Base-by-base conservation (phyloP, 371 early-diverging fungal genomes). In the Syncephalastrum monosporum region DNA sequence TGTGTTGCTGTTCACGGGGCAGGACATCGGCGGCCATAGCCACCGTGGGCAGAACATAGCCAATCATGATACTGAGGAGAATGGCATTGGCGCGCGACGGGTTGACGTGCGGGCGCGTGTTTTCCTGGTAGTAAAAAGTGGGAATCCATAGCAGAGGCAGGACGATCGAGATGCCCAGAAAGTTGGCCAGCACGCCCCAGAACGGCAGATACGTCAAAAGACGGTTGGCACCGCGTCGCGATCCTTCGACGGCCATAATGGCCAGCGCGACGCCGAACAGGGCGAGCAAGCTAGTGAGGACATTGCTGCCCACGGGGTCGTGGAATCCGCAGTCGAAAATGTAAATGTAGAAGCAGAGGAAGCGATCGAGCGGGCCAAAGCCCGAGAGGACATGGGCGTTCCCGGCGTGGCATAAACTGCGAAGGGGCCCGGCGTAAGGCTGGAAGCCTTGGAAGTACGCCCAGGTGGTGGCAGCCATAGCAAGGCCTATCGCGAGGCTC, bases 31-130 rank as follows among this genome's bases (percentile, higher is more conserved):
- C 38, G 5, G 38, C 38, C 56, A 57, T 57, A 5, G 29, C 29
- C 7, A 41, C 53, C 10, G 63, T 62, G 12, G 57, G 56, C n/a
- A 52, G 6, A 4, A 52, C 52, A 47, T 62, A 62, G 29, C 55
- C 63, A 23, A 46, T 29, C 3, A 62, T 10, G 5, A 49, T 47
- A 46, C 51, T 33, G 15, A 62, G 10, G 16, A 62, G 47, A 19
- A 62, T 53, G 12, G 47, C 57, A 56, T 62, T 62, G 48, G 54
- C 53, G 25, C 57, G 56, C 13, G 47, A 10, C 12, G 60, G 48
- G 41, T 33, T 33, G 38, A 33, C 38, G 10, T 47, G 17, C 21
- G 54, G 23, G 19, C 47, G 19, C 19, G 38, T 33, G 49, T 25
- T 27, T 15, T 38, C 19, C 17, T 25, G 15, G 15, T 27, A 56